Evolutionary conservation across 768 basidiomycete species (phyloP).

Genomic region (Naematelia aurantialba): DNA sequence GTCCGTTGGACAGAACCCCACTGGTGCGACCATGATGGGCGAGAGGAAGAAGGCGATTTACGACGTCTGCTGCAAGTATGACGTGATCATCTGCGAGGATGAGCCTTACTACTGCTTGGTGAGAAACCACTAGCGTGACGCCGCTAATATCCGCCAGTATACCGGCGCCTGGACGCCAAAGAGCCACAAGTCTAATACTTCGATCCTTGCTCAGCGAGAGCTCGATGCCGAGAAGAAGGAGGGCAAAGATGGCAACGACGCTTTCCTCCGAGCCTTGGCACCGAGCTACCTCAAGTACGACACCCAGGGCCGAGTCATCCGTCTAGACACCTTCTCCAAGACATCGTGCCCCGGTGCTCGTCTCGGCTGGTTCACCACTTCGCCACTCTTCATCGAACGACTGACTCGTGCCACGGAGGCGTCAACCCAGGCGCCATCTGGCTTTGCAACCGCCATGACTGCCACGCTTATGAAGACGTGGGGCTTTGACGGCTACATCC

Average conservation of each 20-base stretch:
- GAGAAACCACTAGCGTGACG: background rate
- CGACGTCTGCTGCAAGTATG: constrained; percentile 74
- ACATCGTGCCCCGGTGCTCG: constrained; percentile 73
- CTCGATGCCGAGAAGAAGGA: constrained; percentile 30
- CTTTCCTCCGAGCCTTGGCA: constrained; percentile 58
- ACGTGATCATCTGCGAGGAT: constrained; percentile 76
- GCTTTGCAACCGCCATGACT: constrained; percentile 62
- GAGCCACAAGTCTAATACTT: constrained; percentile 16
- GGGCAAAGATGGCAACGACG: constrained; percentile 52
- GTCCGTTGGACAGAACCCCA: constrained; percentile 81
- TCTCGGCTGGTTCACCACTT: constrained; percentile 75
- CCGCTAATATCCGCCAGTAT: constrained; percentile 17
- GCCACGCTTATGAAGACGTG: constrained; percentile 63
- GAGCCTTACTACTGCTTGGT: constrained; percentile 70
- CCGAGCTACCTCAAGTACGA: constrained; percentile 62
- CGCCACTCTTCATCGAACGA: constrained; percentile 69
- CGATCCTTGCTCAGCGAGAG: constrained; percentile 23
- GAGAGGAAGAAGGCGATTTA: constrained; percentile 74
- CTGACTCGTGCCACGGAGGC: constrained; percentile 68
- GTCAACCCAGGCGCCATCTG: constrained; percentile 66
- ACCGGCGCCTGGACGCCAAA: constrained; percentile 51
- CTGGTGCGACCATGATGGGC: constrained; percentile 65
- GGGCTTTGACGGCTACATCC: constrained; percentile 67
- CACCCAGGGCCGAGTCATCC: constrained; percentile 76
- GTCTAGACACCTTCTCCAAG: constrained; percentile 53